Base-by-base conservation (phyloP, 495 filamentous ascomycete genomes). In the Glutinoglossum americanum region DNA sequence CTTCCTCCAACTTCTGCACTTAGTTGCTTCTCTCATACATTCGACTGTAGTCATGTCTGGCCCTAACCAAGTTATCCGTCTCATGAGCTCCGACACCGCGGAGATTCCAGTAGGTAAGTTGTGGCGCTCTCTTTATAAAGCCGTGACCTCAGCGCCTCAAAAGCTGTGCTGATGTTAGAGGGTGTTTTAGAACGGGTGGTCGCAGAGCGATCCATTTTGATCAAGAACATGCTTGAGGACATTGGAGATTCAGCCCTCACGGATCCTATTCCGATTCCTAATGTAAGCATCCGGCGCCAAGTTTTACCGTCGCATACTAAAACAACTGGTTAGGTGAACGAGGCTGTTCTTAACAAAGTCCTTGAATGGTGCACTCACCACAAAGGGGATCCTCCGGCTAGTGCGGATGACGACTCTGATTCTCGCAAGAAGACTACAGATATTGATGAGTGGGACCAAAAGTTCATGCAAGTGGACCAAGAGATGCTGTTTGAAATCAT, bases 401-500 rank as follows among this genome's bases (percentile, higher is more conserved):
- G 80, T 44, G 74, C 79, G 56, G 86, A 90, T 55, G 92, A 98
- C 56, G 90, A 98, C 60, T 83, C 88, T 62, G 92, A 98, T 66
- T 84, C 78, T 39, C 86, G 93, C 61, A 95, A 95, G 76, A 94
- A 95, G 80, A 93, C 88, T 0, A 96, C 92, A 23, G 92, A 97
- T 55, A 98, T 98, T 64, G 92, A 96, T 44, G 92, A 98, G 72
- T 98, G 92, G 92, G 92, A 98, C 63, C 92, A 96, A 70, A 98
- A 98, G 69, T 98, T 96, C 69, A 98, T 97, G 92, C 92, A 97
- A 71, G 92, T 98, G 9, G 92, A 98, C 66, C 92, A 98, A 67
- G 92, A 98, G 72, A 95, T 98, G 92, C 79, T 98, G 0, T 98
- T 98, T 61, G 92, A 98, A 74, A 97, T 98, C 66, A 98, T 98